Base-by-base conservation (phyloP, 257 asterid genomes). In the Solanum sejunctum region DNA sequence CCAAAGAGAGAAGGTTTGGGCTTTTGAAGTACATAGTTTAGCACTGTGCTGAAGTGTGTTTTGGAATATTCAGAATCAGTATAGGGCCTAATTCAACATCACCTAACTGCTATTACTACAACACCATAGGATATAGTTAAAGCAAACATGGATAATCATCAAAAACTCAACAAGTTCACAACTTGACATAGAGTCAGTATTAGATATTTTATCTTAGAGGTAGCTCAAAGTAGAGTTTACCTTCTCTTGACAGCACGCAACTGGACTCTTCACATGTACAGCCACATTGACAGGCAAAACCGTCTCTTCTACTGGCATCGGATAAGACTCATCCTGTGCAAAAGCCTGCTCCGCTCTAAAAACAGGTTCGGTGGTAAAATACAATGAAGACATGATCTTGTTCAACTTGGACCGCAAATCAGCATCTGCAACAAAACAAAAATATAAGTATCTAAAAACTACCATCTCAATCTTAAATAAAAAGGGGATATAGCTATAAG, bases 241-340 rank as follows among this genome's bases (percentile, higher is more conserved):
- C 73, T 32, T 66, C 73, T 66, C 73, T 15, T 66, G 47, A 66
- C 23, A 32, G 7, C n/a, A 21, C 7, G 4, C 73, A 66, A 15
- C n/a, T 66, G 45, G 47, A 66, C 13, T 66, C 71, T 92, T 93
- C 85, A 86, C 91, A 49, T 85, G 88, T 57, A 47, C 26, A 0
- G 56, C 16, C 26, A 84, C 87, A 17, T 91, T 84, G 49, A 69
- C 85, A 43, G 86, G 85, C 49, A 63, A 92, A 66, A 87, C 88
- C 81, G 75, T 63, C 28, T 85, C 92, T 28, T 91, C 90, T 43
- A 84, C 89, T 1, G 94, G 95, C 81, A 88, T 88, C 85, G 91
- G 93, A 82, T 91, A 91, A 79, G 97, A 89, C 43, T 87, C 88
- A 84, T 89, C 90, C 71, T 88, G 92, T 9, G 92, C 92, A 84